phyloP scores from a whole-genome alignment of 257 asterid genomes.

The Striga asiatica region DNA sequence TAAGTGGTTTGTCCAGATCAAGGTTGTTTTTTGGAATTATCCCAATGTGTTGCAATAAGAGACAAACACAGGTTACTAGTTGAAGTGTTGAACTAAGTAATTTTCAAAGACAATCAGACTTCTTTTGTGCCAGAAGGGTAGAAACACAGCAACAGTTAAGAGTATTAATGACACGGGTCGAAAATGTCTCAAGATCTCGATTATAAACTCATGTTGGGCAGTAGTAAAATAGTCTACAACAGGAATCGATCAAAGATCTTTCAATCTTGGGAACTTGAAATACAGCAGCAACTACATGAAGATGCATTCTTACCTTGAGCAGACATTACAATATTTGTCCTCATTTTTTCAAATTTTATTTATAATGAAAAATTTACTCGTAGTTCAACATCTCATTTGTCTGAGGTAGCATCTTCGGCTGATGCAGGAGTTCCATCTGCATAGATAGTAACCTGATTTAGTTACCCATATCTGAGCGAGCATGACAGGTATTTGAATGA shows the following conservation, averaged over 20 bases:
- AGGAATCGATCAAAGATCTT: conserved; percentile 18
- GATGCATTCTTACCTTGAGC: conserved; percentile 15
- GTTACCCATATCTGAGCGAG: too few relatives aligned
- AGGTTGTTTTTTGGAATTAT: too few relatives aligned
- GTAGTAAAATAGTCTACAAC: conserved; percentile 23
- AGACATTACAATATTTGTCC: neutral
- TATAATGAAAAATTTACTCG: neutral
- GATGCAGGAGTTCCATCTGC: conserved; percentile 25
- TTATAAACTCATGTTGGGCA: conserved; percentile 8
- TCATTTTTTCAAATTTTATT: conserved; percentile 12
- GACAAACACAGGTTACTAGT: too few relatives aligned
- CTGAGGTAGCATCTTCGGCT: conserved; percentile 20
- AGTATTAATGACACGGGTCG: neutral
- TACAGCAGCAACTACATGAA: too few relatives aligned
- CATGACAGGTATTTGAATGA: too few relatives aligned
- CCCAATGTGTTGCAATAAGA: too few relatives aligned
- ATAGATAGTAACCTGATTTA: neutral
- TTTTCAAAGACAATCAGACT: neutral
- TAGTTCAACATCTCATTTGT: conserved; percentile 17
- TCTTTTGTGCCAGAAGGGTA: too few relatives aligned
- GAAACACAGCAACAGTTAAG: too few relatives aligned
- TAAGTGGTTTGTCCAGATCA: too few relatives aligned
- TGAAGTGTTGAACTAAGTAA: too few relatives aligned
- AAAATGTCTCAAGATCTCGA: conserved; percentile 2
- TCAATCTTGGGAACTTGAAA: conserved; percentile 12